phyloP scores from a whole-genome alignment of 75 land plant species.

The Sequoiadendron giganteum region DNA sequence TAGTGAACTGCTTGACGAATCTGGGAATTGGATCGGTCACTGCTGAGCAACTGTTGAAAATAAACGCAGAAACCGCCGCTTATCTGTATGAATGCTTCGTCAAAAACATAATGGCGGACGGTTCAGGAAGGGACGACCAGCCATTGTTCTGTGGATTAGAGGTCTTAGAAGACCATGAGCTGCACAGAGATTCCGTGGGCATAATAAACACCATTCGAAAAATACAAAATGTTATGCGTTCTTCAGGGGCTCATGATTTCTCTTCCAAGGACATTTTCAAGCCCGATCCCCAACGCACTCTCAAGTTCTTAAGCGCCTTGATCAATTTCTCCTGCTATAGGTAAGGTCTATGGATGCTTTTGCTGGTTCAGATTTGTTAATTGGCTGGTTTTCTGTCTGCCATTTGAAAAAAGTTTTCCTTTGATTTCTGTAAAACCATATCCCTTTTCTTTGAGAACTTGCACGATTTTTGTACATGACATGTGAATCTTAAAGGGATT shows the following conservation, averaged over 20 bases:
- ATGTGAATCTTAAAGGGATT: no score
- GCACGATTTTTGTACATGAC: no score
- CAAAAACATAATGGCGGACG: constrained; percentile 1
- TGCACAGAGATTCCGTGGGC: constrained; percentile 40
- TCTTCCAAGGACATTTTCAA: constrained; percentile 40
- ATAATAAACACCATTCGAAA: constrained; percentile 24
- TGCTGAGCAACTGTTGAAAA: constrained; percentile 15
- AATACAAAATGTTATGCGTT: constrained; percentile 33
- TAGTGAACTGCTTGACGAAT: constrained; percentile 10
- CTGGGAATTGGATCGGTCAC: constrained; percentile 16
- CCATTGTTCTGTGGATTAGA: constrained; percentile 45
- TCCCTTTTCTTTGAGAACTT: no score
- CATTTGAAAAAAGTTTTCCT: neutral
- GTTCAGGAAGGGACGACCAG: constrained; percentile 33
- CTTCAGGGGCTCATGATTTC: constrained; percentile 34
- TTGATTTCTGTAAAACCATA: no score
- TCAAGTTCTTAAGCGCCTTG: constrained; percentile 40
- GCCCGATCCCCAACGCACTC: constrained; percentile 48
- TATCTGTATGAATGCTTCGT: constrained; percentile 24
- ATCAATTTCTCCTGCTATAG: constrained; percentile 51
- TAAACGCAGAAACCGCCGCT: constrained; percentile 21
- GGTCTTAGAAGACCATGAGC: constrained; percentile 47
- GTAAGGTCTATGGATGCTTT: constrained; percentile 10
- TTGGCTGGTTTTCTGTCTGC: neutral
- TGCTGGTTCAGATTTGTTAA: neutral